These are phyloP conservation scores for Quillaja saponaria DNA, from an alignment of 306 rosid species.

Conservation along the genomic window DNA sequence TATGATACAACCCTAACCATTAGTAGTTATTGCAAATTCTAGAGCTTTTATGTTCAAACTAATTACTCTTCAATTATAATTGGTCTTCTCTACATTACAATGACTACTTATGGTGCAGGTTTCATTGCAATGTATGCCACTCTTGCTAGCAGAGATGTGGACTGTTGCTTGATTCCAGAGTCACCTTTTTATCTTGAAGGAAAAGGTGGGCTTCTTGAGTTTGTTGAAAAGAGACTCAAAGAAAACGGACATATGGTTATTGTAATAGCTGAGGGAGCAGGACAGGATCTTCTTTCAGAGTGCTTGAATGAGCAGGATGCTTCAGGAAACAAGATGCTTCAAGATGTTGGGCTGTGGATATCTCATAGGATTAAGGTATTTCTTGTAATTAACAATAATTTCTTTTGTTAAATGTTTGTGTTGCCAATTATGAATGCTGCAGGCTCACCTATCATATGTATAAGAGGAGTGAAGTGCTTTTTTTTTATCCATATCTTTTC, in stretches of 20 bases:
- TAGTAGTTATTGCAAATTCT: too few species aligned
- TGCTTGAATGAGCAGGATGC: slow-evolving; percentile 63
- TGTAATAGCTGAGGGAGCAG: slow-evolving; percentile 98
- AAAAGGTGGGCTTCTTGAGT: slow-evolving; percentile 83
- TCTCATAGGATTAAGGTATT: slow-evolving; percentile 76
- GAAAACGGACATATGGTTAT: slow-evolving; percentile 95
- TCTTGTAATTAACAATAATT: slow-evolving; percentile 6
- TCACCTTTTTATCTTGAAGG: slow-evolving; percentile 94
- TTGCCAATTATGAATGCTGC: too few species aligned
- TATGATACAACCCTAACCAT: too few species aligned
- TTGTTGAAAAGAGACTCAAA: slow-evolving; percentile 62
- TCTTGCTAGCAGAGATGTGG: slow-evolving; percentile 95
- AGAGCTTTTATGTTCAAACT: too few species aligned
- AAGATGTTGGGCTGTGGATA: slow-evolving; percentile 90
- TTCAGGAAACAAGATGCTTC: slow-evolving; percentile 90
- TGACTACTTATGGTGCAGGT: slow-evolving; percentile 70
- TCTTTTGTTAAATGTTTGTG: too few species aligned
- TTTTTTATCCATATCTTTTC: too few species aligned
- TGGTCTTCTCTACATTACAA: too few species aligned
- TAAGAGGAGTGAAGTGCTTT: too few species aligned
- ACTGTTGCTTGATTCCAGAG: slow-evolving; percentile 97
- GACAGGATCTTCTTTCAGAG: slow-evolving; percentile 77
- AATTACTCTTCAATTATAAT: too few species aligned
- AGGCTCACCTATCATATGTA: too few species aligned
- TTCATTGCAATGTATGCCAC: slow-evolving; percentile 94